Percentiles rank a stretch among this genome's conserved stretches.
phyloP scores from a whole-genome alignment of 345 rosid species.

The Theobroma cacao region DNA sequence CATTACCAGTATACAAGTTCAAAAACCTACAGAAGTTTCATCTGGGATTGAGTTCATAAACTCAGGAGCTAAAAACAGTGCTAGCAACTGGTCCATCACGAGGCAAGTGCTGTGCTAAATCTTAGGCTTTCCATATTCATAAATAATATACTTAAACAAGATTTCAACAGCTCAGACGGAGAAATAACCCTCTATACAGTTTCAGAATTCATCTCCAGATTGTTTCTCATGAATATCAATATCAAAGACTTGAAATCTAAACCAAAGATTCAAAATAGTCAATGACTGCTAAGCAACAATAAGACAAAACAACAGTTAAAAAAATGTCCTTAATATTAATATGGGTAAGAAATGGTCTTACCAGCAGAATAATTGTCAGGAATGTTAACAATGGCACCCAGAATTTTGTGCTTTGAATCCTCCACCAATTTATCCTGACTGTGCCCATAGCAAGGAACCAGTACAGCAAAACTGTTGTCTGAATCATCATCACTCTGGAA shows the following conservation, averaged over 20 bases:
- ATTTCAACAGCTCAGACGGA: neutral
- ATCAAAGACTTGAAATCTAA: neutral
- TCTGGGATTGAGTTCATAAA: neutral
- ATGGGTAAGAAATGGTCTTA: slow-evolving; percentile 22
- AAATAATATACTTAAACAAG: neutral
- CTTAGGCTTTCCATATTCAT: neutral
- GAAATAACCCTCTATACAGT: neutral
- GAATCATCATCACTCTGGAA: slow-evolving; percentile 59
- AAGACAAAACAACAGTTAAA: neutral
- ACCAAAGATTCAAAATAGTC: neutral
- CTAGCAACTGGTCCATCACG: neutral
- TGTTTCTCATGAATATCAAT: neutral
- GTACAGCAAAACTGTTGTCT: slow-evolving; percentile 63
- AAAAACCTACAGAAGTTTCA: neutral
- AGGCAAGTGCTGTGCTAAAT: neutral
- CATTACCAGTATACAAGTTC: neutral
- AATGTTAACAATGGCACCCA: slow-evolving; percentile 43
- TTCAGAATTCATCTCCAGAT: neutral
- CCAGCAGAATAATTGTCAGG: slow-evolving; percentile 45
- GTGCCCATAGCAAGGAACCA: slow-evolving; percentile 66
- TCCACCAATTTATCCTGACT: slow-evolving; percentile 31
- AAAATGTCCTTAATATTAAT: neutral
- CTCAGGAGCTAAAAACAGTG: neutral
- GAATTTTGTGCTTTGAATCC: slow-evolving; percentile 28
- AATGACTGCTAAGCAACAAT: neutral